A percentile compares a stretch with the other conserved stretches of the same genome.
These are phyloP conservation scores for Rhizopus sp. DNA, from an alignment of 371 early-diverging fungal species.

Conservation along the genomic window DNA sequence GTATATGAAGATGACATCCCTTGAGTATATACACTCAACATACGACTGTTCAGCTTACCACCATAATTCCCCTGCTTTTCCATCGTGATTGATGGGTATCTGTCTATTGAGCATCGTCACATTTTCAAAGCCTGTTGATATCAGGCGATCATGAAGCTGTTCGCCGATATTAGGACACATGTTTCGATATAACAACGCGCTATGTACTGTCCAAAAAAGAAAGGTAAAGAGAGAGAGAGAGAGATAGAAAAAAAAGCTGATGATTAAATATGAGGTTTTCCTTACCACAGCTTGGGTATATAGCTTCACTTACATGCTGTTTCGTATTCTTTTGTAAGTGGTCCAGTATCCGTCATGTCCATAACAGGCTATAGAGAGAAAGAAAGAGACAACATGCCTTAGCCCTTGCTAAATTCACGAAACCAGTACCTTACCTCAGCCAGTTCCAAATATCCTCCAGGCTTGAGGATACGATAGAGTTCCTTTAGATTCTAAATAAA, in stretches of 20 bases:
- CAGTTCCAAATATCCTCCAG: conserved; percentile 46
- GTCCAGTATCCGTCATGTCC: conserved; percentile 6
- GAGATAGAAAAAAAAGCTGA: too few species aligned
- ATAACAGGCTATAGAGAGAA: conserved; percentile 10
- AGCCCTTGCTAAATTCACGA: neutral
- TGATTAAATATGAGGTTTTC: too few species aligned
- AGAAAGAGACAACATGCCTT: neutral
- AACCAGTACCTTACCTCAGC: conserved; percentile 32
- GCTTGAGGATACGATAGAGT: conserved; percentile 36
- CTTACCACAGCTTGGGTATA: too few species aligned
- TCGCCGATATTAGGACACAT: conserved; percentile 3
- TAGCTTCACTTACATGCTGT: conserved; percentile 5
- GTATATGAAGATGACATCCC: neutral
- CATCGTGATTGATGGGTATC: conserved; percentile 28
- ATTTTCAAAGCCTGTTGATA: conserved; percentile 16
- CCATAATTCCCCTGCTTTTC: conserved; percentile 20
- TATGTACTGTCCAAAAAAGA: conserved; percentile 4
- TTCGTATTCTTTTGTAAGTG: conserved; percentile 5
- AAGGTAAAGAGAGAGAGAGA: neutral
- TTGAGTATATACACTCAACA: neutral
- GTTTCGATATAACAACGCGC: conserved; percentile 5
- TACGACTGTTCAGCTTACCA: conserved; percentile 25
- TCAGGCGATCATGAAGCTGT: conserved; percentile 18
- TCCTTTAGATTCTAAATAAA: conserved; percentile 19
- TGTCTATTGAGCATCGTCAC: neutral